These are phyloP conservation scores for Zasmidium angulare DNA, from an alignment of 2,329 filamentous ascomycete genomes.

Conservation along the genomic window DNA sequence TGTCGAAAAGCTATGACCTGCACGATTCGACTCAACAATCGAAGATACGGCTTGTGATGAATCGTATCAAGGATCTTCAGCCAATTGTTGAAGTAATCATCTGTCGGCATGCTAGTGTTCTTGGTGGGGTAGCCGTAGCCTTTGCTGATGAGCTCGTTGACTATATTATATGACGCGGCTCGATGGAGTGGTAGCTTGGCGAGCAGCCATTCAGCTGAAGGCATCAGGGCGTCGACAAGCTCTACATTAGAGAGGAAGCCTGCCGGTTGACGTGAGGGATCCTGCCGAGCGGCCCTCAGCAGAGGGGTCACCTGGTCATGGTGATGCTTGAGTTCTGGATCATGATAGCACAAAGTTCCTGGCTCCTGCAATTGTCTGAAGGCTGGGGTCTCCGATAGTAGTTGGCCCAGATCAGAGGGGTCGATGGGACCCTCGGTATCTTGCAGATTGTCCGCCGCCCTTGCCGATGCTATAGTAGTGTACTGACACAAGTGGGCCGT, in stretches of 20 bases:
- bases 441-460: neutral
- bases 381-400: conserved; percentile 41
- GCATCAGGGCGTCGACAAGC: conserved; percentile 9
- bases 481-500: conserved; percentile 65
- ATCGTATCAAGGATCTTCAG: conserved; percentile 17
- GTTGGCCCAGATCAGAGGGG: conserved; percentile 60
- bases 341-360: neutral
- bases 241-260: conserved; percentile 7
- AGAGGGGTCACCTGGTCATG: conserved; percentile 5
- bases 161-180: conserved; percentile 14
- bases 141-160: conserved; percentile 22
- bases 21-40: conserved; percentile 11
- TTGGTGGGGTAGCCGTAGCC: conserved; percentile 16
- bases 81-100: conserved; percentile 19
- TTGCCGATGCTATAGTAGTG: conserved; percentile 16
- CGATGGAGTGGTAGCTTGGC: conserved; percentile 7
- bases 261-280: neutral
- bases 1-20: conserved; percentile 1
- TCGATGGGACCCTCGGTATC: conserved; percentile 41
- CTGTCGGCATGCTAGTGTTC: conserved; percentile 13
- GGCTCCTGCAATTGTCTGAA: conserved; percentile 1
- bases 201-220: conserved; percentile 14
- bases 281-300: neutral
- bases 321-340: neutral
- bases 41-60: conserved; percentile 14